A percentile compares a stretch with the other conserved stretches of the same genome.
These are phyloP conservation scores for Diaporthe sp. DNA, from an alignment of 2,329 filamentous ascomycete species.

Conservation along the genomic window DNA sequence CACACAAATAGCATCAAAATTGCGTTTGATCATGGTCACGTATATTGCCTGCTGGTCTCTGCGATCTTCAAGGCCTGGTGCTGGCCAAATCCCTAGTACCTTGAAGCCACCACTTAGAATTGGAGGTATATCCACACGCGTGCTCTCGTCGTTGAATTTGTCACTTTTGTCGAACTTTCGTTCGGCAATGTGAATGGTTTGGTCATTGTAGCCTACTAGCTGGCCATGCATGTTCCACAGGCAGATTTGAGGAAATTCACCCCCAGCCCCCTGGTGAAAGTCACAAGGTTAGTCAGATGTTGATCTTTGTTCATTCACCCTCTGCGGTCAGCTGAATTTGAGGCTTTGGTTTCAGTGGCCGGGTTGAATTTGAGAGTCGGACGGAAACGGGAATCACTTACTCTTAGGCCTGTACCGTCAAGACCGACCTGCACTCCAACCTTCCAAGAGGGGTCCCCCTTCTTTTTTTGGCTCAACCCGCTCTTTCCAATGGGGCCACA, in stretches of 20 bases:
- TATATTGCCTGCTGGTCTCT: slow-evolving; percentile 9
- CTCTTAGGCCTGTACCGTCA: neutral
- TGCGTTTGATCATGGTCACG: slow-evolving; percentile 16
- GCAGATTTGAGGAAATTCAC: slow-evolving; percentile 4
- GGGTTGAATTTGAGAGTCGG: neutral
- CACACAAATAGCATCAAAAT: slow-evolving; percentile 23
- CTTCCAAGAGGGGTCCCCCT: neutral
- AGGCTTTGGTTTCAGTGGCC: neutral
- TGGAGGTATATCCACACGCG: slow-evolving; percentile 1
- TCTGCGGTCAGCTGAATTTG: neutral
- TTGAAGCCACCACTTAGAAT: neutral
- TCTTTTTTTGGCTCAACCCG: neutral
- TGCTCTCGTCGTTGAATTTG: neutral
- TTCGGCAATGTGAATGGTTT: neutral
- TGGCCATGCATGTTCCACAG: slow-evolving; percentile 19
- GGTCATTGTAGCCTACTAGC: slow-evolving; percentile 1
- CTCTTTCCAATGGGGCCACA: neutral
- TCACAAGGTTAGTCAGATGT: neutral
- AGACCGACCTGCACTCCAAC: neutral
- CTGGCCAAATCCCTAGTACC: slow-evolving; percentile 2
- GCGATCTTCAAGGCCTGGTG: neutral
- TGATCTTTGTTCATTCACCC: neutral
- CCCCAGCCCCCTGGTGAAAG: neutral
- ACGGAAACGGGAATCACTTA: neutral
- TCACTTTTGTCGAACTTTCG: neutral